phyloP scores from a whole-genome alignment of 2,329 filamentous ascomycete species.

The Phaeosphaeriaceae sp. region DNA sequence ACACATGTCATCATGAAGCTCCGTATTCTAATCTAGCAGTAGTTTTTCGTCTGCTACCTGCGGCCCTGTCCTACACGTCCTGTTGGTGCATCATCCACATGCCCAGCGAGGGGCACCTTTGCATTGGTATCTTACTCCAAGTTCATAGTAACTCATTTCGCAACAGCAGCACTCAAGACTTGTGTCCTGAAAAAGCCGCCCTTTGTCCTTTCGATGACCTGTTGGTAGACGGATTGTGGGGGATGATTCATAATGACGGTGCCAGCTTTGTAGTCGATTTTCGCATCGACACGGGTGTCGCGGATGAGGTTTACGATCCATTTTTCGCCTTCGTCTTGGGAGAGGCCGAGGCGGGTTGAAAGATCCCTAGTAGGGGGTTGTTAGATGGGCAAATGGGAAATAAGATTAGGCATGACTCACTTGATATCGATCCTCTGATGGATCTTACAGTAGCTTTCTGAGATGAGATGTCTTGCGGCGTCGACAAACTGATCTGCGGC shows the following conservation, averaged over 20 bases:
- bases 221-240: conserved; percentile 97
- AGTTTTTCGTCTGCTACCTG: background rate
- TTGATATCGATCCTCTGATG: conserved; percentile 98
- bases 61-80: background rate
- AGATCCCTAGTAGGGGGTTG: conserved; percentile 67
- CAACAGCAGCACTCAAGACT: conserved; percentile 72
- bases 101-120: conserved; percentile 6
- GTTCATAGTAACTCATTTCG: conserved; percentile 47
- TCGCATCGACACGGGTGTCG: conserved; percentile 95
- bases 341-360: conserved; percentile 87
- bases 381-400: background rate
- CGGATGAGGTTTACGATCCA: conserved; percentile 99
- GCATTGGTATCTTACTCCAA: background rate
- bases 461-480: conserved; percentile 92
- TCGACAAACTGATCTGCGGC: conserved; percentile 90
- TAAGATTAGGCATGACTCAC: conserved; percentile 51
- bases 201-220: conserved; percentile 99
- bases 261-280: conserved; percentile 99
- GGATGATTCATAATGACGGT: conserved; percentile 99
- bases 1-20: background rate
- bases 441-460: conserved; percentile 99
- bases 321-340: conserved; percentile 96
- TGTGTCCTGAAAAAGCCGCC: conserved; percentile 98
- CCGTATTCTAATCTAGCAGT: background rate
- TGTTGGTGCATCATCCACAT: background rate